These are phyloP conservation scores for Saccharum spontaneum DNA, from an alignment of 176 grass and related monocot genomes.

Conservation along the genomic window DNA sequence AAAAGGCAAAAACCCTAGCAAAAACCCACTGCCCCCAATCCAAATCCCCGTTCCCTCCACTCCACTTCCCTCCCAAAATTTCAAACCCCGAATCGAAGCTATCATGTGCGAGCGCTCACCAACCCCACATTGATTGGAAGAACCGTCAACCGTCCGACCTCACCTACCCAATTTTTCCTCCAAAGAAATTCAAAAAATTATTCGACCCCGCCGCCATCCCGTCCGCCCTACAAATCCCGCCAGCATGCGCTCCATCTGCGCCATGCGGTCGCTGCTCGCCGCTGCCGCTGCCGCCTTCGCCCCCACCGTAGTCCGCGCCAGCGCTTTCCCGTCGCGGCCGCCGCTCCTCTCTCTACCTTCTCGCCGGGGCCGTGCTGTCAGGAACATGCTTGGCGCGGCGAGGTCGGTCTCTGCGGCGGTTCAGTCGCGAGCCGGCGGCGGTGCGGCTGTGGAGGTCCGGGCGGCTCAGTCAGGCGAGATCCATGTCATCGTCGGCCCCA, in stretches of 20 bases:
- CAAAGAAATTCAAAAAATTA: background rate
- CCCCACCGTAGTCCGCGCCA: conserved; percentile 24
- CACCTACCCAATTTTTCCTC: conserved; percentile 6
- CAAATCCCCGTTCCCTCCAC: conserved; percentile 10
- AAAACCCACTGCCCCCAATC: conserved; percentile 8
- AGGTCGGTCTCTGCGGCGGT: conserved; percentile 24
- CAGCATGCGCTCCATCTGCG: conserved; percentile 57
- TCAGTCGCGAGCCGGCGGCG: background rate
- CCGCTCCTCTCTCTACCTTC: conserved; percentile 1
- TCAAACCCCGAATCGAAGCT: background rate
- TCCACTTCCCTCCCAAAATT: conserved; percentile 6
- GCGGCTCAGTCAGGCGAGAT: conserved; percentile 62
- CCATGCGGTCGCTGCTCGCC: conserved; percentile 64
- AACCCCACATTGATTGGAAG: background rate
- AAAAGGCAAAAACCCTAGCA: conserved; percentile 36
- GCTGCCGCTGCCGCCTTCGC: conserved; percentile 30
- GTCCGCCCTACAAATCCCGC: conserved; percentile 36
- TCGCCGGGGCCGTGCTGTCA: conserved; percentile 1
- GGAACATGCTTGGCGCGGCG: background rate
- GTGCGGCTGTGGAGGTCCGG: conserved; percentile 22
- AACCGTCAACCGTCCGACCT: background rate
- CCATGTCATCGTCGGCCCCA: conserved; percentile 84
- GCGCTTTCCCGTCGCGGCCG: background rate
- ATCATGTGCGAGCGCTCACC: background rate
- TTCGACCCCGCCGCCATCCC: background rate